phyloP scores from a whole-genome alignment of 1,139 yeast species.

The Saccharomycopsis phalli region DNA sequence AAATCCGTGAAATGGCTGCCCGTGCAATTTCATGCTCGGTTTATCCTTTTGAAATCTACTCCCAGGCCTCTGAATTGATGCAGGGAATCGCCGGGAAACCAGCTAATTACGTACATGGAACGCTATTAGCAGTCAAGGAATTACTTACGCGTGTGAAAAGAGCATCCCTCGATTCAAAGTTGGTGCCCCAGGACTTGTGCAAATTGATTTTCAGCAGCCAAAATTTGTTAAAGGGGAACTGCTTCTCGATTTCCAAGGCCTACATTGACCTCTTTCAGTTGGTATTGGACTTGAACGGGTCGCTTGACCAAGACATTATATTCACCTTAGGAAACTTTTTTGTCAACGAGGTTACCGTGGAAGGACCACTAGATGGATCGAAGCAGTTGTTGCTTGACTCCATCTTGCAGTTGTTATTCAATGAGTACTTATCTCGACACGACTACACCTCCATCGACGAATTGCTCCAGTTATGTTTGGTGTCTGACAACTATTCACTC shows the following conservation, averaged over 20 bases:
- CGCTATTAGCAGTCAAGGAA: slow-evolving; percentile 38
- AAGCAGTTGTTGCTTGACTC: slow-evolving; percentile 36
- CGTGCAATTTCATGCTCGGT: slow-evolving; percentile 51
- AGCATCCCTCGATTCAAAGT: background rate
- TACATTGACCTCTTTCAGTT: slow-evolving; percentile 29
- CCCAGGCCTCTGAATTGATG: slow-evolving; percentile 19
- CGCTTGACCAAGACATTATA: slow-evolving; percentile 6
- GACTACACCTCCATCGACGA: slow-evolving; percentile 23
- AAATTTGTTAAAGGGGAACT: slow-evolving; percentile 25
- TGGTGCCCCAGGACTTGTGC: slow-evolving; percentile 19
- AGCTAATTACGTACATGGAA: slow-evolving; percentile 52
- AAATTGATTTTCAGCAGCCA: slow-evolving; percentile 21
- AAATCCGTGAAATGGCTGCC: slow-evolving; percentile 79
- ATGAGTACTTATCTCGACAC: slow-evolving; percentile 17
- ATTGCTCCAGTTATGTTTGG: slow-evolving; percentile 29
- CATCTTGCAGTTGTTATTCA: slow-evolving; percentile 28
- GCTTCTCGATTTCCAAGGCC: slow-evolving; percentile 31
- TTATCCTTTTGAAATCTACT: slow-evolving; percentile 25
- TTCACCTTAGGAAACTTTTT: background rate
- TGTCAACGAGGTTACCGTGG: slow-evolving; percentile 27
- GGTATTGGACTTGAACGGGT: slow-evolving; percentile 14
- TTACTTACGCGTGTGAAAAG: slow-evolving; percentile 18
- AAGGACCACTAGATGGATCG: slow-evolving; percentile 34
- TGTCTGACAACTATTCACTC: slow-evolving; percentile 40
- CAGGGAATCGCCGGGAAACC: slow-evolving; percentile 19